Base-by-base conservation (phyloP, 495 filamentous ascomycete genomes). In the Neurospora sp. region DNA sequence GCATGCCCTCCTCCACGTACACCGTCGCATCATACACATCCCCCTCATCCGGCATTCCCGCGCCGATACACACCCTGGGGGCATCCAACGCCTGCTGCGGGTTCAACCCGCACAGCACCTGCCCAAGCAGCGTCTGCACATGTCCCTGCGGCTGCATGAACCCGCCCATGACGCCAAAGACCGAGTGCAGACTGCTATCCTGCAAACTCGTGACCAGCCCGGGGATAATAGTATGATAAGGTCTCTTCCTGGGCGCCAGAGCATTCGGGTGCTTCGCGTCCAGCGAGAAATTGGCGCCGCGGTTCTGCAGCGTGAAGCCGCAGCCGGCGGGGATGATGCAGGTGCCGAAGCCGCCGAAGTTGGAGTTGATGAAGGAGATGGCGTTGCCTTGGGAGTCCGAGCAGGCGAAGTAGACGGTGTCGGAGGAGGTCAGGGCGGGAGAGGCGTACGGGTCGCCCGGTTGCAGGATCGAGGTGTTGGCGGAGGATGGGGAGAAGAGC, bases 131-230 rank as follows among this genome's bases (percentile, higher is more conserved):
- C 3, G 98, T 93, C 81, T 99, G 96, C 16, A 98, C 93, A 78
- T 99, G 96, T 11, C 96, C 96, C 83, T 98, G 96, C 0, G 96
- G 96, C 84, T 99, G 96, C 96, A 99, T 98, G 82, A 94, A 97
- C 40, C 96, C 96, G 73, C 96, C 96, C 96, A 98, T 98, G 69
- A 97, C 94, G 68, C 96, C 96, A 75, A 93, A 97, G 0, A 97
- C 93, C 46, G 88, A 89, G 78, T 97, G 91, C 72, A 99, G 81
- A 20, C 84, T 89, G 22, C 86, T 86, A 74, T 95, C 93, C 18
- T 82, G 84, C 2, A 88, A 77, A 73, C 94, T 92, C 4, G 96
- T 98, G 68, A 96, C 88, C 80, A 98, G 86, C 0, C 92, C 94
- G 0, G 96, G 94, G 77, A 99, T 99, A 81, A 99, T 98, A 71